These are phyloP conservation scores for Dothistroma septosporum DNA, from an alignment of 2,329 filamentous ascomycete species.

Conservation along the genomic window DNA sequence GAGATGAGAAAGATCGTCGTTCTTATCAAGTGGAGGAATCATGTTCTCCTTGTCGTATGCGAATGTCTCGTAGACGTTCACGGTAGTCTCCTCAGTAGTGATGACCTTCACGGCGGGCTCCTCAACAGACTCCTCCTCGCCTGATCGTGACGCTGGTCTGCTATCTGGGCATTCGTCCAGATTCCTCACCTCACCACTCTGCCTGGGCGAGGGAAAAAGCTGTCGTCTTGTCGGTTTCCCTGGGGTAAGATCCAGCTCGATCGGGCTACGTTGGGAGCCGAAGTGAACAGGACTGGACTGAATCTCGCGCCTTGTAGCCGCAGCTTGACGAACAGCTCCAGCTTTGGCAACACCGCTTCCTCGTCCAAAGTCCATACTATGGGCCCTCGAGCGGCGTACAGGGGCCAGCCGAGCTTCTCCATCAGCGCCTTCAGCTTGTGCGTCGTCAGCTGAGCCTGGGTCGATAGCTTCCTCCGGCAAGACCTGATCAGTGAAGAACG, in stretches of 20 bases:
- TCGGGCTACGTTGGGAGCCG: conserved; percentile 45
- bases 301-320: conserved; percentile 51
- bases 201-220: conserved; percentile 72
- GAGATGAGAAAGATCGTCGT: conserved; percentile 54
- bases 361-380: conserved; percentile 44
- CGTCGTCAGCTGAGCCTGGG: conserved; percentile 11
- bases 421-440: background rate
- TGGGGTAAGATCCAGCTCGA: conserved; percentile 53
- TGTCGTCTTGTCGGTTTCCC: conserved; percentile 61
- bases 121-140: conserved; percentile 4
- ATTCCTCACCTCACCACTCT: conserved; percentile 59
- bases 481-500: conserved; percentile 31
- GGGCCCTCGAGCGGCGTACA: conserved; percentile 40
- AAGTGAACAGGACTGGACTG: conserved; percentile 59
- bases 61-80: conserved; percentile 35
- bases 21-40: conserved; percentile 46
- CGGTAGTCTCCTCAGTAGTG: conserved; percentile 16
- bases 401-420: conserved; percentile 6
- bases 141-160: conserved; percentile 6
- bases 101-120: conserved; percentile 14
- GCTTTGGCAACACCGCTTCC: conserved; percentile 29
- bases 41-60: conserved; percentile 57
- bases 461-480: conserved; percentile 24
- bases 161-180: conserved; percentile 38
- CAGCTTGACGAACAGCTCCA: conserved; percentile 24